These are phyloP conservation scores for Ceratocystis papillata DNA, from an alignment of 2,329 filamentous ascomycete species.

Conservation along the genomic window DNA sequence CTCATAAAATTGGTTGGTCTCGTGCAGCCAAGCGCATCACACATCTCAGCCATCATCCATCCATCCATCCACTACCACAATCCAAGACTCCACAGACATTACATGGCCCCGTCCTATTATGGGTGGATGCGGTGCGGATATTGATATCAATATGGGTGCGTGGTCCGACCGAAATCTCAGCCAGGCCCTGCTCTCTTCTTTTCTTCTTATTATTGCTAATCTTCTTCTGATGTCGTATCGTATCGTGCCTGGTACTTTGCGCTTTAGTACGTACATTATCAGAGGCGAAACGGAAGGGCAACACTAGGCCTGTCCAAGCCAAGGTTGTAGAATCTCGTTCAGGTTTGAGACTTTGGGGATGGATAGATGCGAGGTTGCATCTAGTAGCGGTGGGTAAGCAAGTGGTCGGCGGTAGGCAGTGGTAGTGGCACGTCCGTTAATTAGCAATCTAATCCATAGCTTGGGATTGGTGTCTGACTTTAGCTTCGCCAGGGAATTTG, in stretches of 20 bases:
- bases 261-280: background rate
- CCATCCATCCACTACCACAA: background rate
- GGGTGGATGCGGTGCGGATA: background rate
- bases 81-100: background rate
- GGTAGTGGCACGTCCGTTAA: conserved; percentile 2
- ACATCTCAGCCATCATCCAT: conserved; percentile 2
- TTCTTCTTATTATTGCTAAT: background rate
- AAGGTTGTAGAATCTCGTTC: conserved; percentile 7
- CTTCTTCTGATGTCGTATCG: background rate
- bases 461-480: background rate
- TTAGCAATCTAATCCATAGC: conserved; percentile 13
- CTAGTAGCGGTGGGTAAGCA: background rate
- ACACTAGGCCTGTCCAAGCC: conserved; percentile 7
- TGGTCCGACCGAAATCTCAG: background rate
- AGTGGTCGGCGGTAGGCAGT: too few species aligned
- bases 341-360: conserved; percentile 2
- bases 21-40: background rate
- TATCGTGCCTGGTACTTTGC: background rate
- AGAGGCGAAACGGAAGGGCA: conserved; percentile 9
- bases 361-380: background rate
- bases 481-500: background rate
- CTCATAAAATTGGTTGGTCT: background rate
- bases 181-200: background rate
- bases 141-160: background rate
- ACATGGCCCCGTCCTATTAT: background rate